Percentiles rank a stretch among this genome's conserved stretches.
phyloP scores from a whole-genome alignment of 768 basidiomycete species.

The Ramaria sp. region DNA sequence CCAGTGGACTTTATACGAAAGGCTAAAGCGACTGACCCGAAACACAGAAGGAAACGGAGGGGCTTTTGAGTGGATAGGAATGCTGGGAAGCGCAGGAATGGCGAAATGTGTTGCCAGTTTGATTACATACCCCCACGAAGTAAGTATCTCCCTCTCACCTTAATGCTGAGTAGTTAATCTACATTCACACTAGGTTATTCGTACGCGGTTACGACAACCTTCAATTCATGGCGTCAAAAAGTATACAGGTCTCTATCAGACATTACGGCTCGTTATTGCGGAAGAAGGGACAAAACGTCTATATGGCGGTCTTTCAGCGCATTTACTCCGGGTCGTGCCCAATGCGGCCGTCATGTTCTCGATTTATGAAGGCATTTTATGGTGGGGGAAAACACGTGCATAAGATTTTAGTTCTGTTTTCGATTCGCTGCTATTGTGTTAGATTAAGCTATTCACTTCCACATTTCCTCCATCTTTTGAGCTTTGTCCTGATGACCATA shows the following conservation, averaged over 20 bases:
- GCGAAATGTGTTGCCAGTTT: conserved; percentile 91
- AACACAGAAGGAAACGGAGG: conserved; percentile 46
- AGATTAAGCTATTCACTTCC: conserved; percentile 1
- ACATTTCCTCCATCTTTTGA: neutral
- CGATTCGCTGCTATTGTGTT: neutral
- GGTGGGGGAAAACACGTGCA: conserved; percentile 31
- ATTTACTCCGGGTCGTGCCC: conserved; percentile 93
- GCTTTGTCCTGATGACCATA: neutral
- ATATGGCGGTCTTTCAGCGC: conserved; percentile 89
- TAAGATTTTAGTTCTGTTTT: neutral
- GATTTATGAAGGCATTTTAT: conserved; percentile 80
- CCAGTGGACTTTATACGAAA: conserved; percentile 95
- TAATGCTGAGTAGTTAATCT: neutral
- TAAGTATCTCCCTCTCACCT: conserved; percentile 17
- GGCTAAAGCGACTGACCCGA: conserved; percentile 62
- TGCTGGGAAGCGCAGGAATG: conserved; percentile 83
- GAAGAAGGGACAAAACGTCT: conserved; percentile 84
- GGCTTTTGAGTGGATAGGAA: conserved; percentile 59
- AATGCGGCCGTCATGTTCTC: conserved; percentile 97
- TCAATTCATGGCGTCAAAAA: conserved; percentile 65
- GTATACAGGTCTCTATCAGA: conserved; percentile 81
- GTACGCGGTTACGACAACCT: conserved; percentile 88
- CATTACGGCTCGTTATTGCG: conserved; percentile 69
- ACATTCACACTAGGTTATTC: conserved; percentile 51
- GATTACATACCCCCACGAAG: conserved; percentile 98